Evolutionary conservation across 768 basidiomycete species (phyloP).

Genomic region (Termitomyces sp.): DNA sequence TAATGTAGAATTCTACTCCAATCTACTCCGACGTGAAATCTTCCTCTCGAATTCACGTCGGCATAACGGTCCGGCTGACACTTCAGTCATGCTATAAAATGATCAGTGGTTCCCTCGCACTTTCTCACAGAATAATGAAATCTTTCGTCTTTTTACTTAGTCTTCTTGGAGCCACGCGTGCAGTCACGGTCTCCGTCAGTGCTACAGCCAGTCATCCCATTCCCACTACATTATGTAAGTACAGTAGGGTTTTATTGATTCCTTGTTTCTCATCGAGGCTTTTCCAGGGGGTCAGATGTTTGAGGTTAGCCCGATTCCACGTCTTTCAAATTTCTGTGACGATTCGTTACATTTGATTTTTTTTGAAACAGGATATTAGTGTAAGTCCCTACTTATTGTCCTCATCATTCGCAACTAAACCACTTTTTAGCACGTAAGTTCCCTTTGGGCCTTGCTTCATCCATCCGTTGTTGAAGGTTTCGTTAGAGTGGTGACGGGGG

Average conservation of each 20-base stretch:
- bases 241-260: background rate
- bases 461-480: background rate
- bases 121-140: constrained; percentile 2
- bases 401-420: background rate
- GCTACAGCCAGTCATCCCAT: constrained; percentile 25
- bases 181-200: constrained; percentile 23
- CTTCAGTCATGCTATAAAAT: background rate
- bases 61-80: constrained; percentile 5
- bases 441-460: background rate
- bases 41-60: background rate
- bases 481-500: constrained; percentile 25
- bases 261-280: background rate
- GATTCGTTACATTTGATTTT: background rate
- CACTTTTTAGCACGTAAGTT: constrained; percentile 18
- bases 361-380: constrained; percentile 22
- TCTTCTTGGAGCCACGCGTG: constrained; percentile 10
- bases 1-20: background rate
- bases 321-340: background rate
- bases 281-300: constrained; percentile 28
- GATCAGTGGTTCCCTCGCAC: background rate
- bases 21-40: background rate
- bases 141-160: constrained; percentile 1
- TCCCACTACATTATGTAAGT: constrained; percentile 26
- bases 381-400: constrained; percentile 13
- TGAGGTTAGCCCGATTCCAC: constrained; percentile 13